Conservation (phyloP, 768 basidiomycete species). For the Podaxis rugospora region DNA sequence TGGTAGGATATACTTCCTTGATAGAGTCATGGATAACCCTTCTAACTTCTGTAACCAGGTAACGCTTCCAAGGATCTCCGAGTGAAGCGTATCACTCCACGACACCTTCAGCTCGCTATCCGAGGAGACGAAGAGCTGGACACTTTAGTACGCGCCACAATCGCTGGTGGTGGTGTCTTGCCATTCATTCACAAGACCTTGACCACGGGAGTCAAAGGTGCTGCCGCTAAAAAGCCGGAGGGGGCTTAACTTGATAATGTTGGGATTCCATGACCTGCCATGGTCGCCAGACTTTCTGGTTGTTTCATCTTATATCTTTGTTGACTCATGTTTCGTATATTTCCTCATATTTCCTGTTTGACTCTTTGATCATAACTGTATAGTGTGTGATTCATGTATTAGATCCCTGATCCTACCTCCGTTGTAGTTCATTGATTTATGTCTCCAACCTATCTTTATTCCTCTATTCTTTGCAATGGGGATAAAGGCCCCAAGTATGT, state of each 20-base stretch:
- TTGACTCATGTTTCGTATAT: neutral
- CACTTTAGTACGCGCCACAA: slow-evolving; percentile 88
- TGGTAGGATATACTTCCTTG: slow-evolving; percentile 45
- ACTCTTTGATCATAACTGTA: neutral
- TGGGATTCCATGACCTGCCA: neutral
- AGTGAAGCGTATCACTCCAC: slow-evolving; percentile 94
- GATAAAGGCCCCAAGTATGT: neutral
- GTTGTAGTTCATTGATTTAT: slow-evolving; percentile 1
- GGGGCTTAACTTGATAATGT: slow-evolving; percentile 13
- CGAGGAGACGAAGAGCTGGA: slow-evolving; percentile 98
- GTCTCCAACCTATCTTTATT: slow-evolving; percentile 8
- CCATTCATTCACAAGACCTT: slow-evolving; percentile 88
- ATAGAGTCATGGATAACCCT: neutral
- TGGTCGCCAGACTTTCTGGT: neutral
- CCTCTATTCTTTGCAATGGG: neutral
- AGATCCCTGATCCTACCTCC: neutral
- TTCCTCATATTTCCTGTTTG: neutral
- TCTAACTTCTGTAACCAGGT: slow-evolving; percentile 39
- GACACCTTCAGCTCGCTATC: slow-evolving; percentile 93
- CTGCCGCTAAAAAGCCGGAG: slow-evolving; percentile 42
- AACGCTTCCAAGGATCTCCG: slow-evolving; percentile 97
- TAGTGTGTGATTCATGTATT: neutral
- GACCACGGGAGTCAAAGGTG: slow-evolving; percentile 46
- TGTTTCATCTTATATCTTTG: neutral
- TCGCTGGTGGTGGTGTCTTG: slow-evolving; percentile 84